phyloP scores from a whole-genome alignment of 768 basidiomycete genomes.

The Russula sp. region DNA sequence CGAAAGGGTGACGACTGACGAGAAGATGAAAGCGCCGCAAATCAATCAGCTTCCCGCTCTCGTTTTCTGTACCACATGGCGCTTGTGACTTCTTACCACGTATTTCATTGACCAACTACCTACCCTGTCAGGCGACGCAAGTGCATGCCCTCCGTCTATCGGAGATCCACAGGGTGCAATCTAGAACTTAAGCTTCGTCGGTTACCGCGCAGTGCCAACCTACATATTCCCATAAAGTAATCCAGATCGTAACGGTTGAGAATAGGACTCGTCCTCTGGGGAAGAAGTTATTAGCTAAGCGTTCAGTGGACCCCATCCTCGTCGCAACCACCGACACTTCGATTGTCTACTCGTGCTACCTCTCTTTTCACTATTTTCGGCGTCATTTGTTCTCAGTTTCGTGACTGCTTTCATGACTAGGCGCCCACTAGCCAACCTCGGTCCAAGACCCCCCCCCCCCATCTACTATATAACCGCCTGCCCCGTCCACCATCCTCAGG shows the following conservation, averaged over 20 bases:
- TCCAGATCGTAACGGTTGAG: neutral
- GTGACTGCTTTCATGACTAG: conserved; percentile 34
- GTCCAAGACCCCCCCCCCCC: conserved; percentile 17
- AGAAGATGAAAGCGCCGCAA: conserved; percentile 6
- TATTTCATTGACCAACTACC: neutral
- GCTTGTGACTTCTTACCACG: conserved; percentile 1
- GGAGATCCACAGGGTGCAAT: neutral
- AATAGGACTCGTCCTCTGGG: neutral
- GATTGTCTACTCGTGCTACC: conserved; percentile 22
- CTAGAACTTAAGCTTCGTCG: neutral
- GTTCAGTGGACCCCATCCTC: neutral
- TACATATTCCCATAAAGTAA: neutral
- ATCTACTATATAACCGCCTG: conserved; percentile 28
- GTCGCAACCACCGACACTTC: neutral
- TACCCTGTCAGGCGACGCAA: conserved; percentile 3
- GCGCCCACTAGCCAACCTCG: conserved; percentile 22
- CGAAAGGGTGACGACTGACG: neutral
- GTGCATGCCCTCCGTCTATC: neutral
- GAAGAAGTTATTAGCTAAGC: neutral
- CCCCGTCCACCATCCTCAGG: conserved; percentile 20
- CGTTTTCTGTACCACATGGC: conserved; percentile 11
- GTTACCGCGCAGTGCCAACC: conserved; percentile 6
- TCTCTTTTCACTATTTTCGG: conserved; percentile 33
- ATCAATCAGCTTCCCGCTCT: conserved; percentile 7
- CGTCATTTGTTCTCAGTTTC: conserved; percentile 22